Base-by-base conservation (phyloP, 164 flowering plant species). In the Macadamia tetraphylla region DNA sequence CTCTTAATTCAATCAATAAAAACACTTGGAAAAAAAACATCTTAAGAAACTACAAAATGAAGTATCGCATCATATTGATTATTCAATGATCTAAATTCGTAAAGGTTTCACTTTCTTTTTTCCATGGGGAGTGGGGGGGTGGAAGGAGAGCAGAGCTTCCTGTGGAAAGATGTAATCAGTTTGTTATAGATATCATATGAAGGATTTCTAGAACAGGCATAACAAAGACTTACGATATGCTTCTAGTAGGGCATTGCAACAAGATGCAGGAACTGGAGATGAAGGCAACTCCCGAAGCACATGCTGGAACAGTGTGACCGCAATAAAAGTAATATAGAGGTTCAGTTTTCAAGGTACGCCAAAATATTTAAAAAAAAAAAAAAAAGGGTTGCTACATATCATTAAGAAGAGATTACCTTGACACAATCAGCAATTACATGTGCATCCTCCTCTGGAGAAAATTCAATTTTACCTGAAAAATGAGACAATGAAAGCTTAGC, bases 201-300 rank as follows among this genome's bases (percentile, higher is more conserved):
- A 46, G 13, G 7, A 46, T 46, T 4, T 46, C 51, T 46, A 14
- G 13, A 53, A 17, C 57, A 53, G 57, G 2, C 57, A 53, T 3
- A 53, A 11, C 6, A 53, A 53, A 11, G 23, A 85, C 97, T 88
- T 85, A 94, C 97, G 78, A 74, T 74, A 84, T 65, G 98, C 97
- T 84, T 88, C 92, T 53, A 94, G 76, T 35, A 94, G 80, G 60
- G 96, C 92, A 70, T 84, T 87, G 82, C 98, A 94, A 81, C 98
- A 94, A 65, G 98, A 86, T 71, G 98, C 93, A 35, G 98, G 97
- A 71, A 94, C 93, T 61, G 98, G 98, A 79, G 90, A 88, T 63
- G 97, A 90, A 69, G 98, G 98, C 74, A 94, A 79, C 83, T 90
- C 98, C 53, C 98, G 88, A 63, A 91, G 79, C 30, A 91, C 77